Conservation (phyloP, 164 flowering plant species). For the Saururus chinensis region DNA sequence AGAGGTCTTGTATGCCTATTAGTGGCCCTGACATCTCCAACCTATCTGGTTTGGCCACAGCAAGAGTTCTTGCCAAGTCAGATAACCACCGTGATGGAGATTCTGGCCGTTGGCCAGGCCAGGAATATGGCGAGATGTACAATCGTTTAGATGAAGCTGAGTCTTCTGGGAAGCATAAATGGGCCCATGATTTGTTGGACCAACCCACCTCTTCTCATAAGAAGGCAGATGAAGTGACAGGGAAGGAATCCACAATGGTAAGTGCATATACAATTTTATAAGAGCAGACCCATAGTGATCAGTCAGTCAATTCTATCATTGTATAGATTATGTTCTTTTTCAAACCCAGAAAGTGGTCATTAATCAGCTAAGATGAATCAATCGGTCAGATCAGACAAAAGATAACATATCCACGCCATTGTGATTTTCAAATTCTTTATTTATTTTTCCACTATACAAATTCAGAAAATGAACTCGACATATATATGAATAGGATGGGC, state of each 20-base stretch:
- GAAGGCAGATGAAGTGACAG: conserved; percentile 29
- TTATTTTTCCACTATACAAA: no score
- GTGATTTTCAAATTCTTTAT: no score
- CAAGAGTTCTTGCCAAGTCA: conserved; percentile 29
- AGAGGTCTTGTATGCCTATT: conserved; percentile 30
- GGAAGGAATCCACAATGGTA: conserved; percentile 32
- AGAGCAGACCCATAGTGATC: no score
- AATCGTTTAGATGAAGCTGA: conserved; percentile 29
- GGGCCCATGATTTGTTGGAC: conserved; percentile 41
- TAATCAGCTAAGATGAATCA: no score
- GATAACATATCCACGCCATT: no score
- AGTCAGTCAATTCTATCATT: no score
- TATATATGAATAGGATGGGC: no score
- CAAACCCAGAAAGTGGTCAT: no score
- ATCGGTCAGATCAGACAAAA: no score
- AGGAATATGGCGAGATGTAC: conserved; percentile 16
- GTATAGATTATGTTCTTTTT: no score
- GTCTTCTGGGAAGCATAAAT: conserved; percentile 28
- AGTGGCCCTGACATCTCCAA: conserved; percentile 31
- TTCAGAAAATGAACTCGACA: no score
- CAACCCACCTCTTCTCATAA: conserved; percentile 31
- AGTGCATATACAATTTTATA: no score
- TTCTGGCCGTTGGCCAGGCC: conserved; percentile 33
- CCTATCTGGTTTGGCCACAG: conserved; percentile 44
- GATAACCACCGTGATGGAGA: conserved; percentile 25